These are phyloP conservation scores for Hypoxylon sp. DNA, from an alignment of 2,329 filamentous ascomycete species.

Conservation along the genomic window DNA sequence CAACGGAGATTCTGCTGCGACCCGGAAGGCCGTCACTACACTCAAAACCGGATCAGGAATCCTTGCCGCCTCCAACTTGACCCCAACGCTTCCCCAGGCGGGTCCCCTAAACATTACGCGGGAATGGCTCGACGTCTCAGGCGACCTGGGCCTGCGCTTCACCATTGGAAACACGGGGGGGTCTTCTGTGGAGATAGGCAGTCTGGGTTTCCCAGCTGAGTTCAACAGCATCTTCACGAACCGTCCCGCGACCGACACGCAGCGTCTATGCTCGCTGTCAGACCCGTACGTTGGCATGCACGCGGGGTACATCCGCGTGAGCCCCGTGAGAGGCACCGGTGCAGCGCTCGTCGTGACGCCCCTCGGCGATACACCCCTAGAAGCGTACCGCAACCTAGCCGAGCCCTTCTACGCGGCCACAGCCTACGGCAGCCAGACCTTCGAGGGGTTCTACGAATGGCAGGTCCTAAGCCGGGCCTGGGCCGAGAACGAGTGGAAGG, in stretches of 20 bases:
- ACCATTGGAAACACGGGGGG: constrained; percentile 63
- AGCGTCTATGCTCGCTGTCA: constrained; percentile 66
- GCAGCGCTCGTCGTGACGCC: constrained; percentile 69
- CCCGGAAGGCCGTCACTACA: constrained; percentile 57
- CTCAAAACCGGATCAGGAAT: constrained; percentile 47
- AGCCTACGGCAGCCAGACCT: constrained; percentile 67
- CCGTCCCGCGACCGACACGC: constrained; percentile 63
- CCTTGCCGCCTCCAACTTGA: constrained; percentile 60
- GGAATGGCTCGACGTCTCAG: constrained; percentile 64
- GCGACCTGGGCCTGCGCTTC: constrained; percentile 67
- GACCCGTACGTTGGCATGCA: constrained; percentile 74
- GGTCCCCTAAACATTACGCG: constrained; percentile 64
- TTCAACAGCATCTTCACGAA: constrained; percentile 75
- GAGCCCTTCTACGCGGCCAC: constrained; percentile 61
- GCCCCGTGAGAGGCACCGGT: constrained; percentile 66
- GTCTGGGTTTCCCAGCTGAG: constrained; percentile 70
- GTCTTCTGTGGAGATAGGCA: constrained; percentile 65
- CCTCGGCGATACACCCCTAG: constrained; percentile 63
- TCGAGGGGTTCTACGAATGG: constrained; percentile 74
- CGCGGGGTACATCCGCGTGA: constrained; percentile 69
- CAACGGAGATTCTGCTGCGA: constrained; percentile 61
- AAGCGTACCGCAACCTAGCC: constrained; percentile 68
- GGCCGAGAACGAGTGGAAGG: constrained; percentile 69
- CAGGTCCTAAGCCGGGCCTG: constrained; percentile 68
- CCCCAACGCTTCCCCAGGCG: constrained; percentile 57